These are phyloP conservation scores for Lotmaria passim DNA, from an alignment of 208 protist genomes.

Conservation along the genomic window DNA sequence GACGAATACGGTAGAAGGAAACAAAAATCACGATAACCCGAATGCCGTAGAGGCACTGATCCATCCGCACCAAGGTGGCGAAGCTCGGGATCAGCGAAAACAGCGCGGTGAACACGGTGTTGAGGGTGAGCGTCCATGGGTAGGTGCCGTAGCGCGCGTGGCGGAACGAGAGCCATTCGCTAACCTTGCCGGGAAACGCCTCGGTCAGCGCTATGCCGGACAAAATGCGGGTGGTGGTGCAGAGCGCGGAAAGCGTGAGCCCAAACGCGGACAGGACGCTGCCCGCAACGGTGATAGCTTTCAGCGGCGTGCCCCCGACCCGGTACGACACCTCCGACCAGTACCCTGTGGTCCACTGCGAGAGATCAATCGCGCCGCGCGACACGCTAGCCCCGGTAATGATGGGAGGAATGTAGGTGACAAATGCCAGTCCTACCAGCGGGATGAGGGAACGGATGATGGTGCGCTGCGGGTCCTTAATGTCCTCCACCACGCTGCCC, in stretches of 20 bases:
- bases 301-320: conserved; percentile 55
- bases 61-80: conserved; percentile 64
- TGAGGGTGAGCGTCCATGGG: conserved; percentile 75
- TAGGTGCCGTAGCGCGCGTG: conserved; percentile 74
- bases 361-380: conserved; percentile 49
- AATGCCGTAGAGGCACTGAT: conserved; percentile 84
- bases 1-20: conserved; percentile 66
- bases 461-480: conserved; percentile 64
- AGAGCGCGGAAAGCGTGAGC: conserved; percentile 70
- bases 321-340: conserved; percentile 60
- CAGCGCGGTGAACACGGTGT: conserved; percentile 63
- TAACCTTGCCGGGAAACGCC: conserved; percentile 62
- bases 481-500: conserved; percentile 70
- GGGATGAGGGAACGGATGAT: conserved; percentile 69
- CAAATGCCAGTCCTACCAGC: conserved; percentile 61
- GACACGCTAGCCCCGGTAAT: conserved; percentile 65
- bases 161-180: conserved; percentile 55
- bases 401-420: conserved; percentile 81
- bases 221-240: conserved; percentile 74
- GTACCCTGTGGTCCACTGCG: conserved; percentile 73
- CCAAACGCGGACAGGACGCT: conserved; percentile 75
- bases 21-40: conserved; percentile 58
- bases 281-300: conserved; percentile 55
- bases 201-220: conserved; percentile 74
- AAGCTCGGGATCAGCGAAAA: conserved; percentile 72